Percentiles rank a stretch among this genome's conserved stretches.
These are phyloP conservation scores for Drosera spatulata DNA, from an alignment of 179 eudicot genomes.

Conservation along the genomic window DNA sequence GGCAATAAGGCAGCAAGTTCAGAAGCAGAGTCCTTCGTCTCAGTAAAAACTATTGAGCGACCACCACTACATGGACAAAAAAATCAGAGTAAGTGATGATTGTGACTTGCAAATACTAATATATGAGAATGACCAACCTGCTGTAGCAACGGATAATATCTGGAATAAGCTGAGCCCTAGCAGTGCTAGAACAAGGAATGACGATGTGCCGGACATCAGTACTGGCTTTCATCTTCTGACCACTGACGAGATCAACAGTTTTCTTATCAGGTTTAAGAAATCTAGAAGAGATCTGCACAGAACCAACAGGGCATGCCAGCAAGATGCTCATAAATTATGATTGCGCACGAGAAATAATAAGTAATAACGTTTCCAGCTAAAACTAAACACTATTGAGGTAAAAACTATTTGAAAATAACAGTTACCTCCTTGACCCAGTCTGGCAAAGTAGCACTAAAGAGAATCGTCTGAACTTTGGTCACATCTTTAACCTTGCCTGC, in stretches of 20 bases:
- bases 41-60: slow-evolving; percentile 70
- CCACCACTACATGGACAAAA: slow-evolving; percentile 51
- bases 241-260: slow-evolving; percentile 90
- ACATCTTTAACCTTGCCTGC: slow-evolving; percentile 88
- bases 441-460: slow-evolving; percentile 95
- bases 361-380: no score
- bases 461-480: slow-evolving; percentile 82
- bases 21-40: slow-evolving; percentile 72
- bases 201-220: slow-evolving; percentile 80
- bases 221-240: slow-evolving; percentile 97
- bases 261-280: slow-evolving; percentile 68
- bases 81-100: neutral
- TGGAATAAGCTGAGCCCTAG: slow-evolving; percentile 80
- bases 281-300: slow-evolving; percentile 48
- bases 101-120: neutral
- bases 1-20: slow-evolving; percentile 60
- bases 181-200: slow-evolving; percentile 73
- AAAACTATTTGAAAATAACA: neutral
- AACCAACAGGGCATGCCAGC: slow-evolving; percentile 6
- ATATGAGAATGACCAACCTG: slow-evolving; percentile 31
- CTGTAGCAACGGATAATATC: slow-evolving; percentile 83
- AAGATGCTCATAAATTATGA: neutral
- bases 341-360: neutral
- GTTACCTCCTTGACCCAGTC: slow-evolving; percentile 73
- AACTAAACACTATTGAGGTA: no score